Evolutionary conservation across 2,329 filamentous ascomycete species (phyloP), one percentile per base, ranked within the genome.

Genomic region (Paraphoma chrysanthemicola): DNA sequence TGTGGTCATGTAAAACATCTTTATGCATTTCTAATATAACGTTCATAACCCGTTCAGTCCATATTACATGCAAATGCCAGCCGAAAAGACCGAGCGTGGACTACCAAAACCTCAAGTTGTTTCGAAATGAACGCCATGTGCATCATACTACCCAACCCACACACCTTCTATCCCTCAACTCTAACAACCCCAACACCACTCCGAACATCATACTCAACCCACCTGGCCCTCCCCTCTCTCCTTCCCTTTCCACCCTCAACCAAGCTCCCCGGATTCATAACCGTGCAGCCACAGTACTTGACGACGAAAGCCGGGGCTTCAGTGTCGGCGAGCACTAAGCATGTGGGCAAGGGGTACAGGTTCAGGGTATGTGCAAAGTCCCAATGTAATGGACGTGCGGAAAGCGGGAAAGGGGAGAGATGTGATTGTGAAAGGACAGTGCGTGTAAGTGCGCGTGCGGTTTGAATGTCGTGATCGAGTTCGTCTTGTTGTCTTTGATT

Each of bases 231-330:
- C 6, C 89, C 86, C 4, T 88, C 87, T 61, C 87, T 85, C 51
- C 88, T 83, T 0, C 88, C 89, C 0, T 86, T 81, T 0, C 73
- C 74, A 48, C 70, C 73, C 54, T 74, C 77, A 33, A 96, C 83
- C 48, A 99, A 77, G 47, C 85, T 83, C 6, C 93, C 92, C 0
- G 95, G 93, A 74, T 99, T 99, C 85, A 99, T 89, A 33, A 97
- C 93, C 79, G 95, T 91, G 71, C 95, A 98, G 0, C 93, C 94
- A 77, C 97, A 94, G 71, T 98, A 98, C 12, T 91, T 96, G 62
- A 97, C 82, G 51, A 90, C 90, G 70, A 97, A 99, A 0, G 92
- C 85, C 12, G 91, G 88, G 9, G 90, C 88, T 42, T 93, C 91
- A 0, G 90, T 82, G 77, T 99, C 95, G 1, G 92, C 89, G 4